Percentiles rank a stretch among this genome's conserved stretches.
phyloP scores from a whole-genome alignment of 495 filamentous ascomycete species.

The Penicillium soppii region DNA sequence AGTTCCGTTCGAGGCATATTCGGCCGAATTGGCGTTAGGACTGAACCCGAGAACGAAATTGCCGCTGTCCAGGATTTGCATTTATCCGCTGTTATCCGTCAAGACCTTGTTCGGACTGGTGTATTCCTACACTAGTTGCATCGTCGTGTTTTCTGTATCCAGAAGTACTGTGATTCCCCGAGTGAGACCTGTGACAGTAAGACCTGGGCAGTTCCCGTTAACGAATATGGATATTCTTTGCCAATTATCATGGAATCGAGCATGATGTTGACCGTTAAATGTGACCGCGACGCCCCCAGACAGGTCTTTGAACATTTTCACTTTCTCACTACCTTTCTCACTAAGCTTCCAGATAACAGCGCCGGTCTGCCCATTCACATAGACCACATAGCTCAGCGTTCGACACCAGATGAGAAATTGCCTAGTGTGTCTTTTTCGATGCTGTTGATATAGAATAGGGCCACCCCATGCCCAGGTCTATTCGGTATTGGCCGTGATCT shows the following conservation, averaged over 20 bases:
- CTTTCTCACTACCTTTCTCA: conserved; percentile 33
- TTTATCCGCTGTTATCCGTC: not conserved
- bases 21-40: not conserved
- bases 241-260: conserved; percentile 18
- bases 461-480: too few relatives aligned
- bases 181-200: not conserved
- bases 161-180: not conserved
- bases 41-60: not conserved
- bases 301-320: conserved; percentile 18
- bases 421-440: conserved; percentile 31
- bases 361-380: conserved; percentile 50
- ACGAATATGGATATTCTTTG: conserved; percentile 20
- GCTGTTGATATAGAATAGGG: conserved; percentile 32
- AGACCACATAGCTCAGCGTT: conserved; percentile 45
- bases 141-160: not conserved
- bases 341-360: conserved; percentile 51
- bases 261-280: conserved; percentile 22
- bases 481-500: too few relatives aligned
- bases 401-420: conserved; percentile 56
- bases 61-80: conserved; percentile 1
- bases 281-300: not conserved
- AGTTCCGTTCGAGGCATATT: not conserved
- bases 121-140: not conserved
- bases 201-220: conserved; percentile 8
- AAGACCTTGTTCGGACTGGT: not conserved